These are phyloP conservation scores for Flaveria sonorensis DNA, from an alignment of 129 eudicot species.

Conservation along the genomic window DNA sequence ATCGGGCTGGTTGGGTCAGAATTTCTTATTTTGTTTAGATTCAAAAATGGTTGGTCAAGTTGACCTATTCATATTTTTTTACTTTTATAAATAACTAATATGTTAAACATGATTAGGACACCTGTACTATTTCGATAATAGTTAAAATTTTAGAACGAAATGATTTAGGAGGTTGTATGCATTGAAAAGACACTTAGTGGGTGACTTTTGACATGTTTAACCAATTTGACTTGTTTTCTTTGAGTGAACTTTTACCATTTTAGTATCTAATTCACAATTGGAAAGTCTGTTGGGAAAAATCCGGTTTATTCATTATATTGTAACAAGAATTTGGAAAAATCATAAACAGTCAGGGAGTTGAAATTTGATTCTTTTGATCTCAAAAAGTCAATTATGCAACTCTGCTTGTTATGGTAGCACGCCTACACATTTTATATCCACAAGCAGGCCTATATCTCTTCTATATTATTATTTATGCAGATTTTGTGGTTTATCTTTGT, in stretches of 20 bases:
- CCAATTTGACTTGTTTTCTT: neutral
- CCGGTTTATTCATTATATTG: neutral
- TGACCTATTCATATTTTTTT: neutral
- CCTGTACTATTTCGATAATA: neutral
- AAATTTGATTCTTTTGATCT: neutral
- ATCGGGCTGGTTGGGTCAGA: slow-evolving; percentile 1
- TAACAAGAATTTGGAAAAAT: neutral
- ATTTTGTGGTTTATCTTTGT: slow-evolving; percentile 27
- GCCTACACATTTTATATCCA: neutral
- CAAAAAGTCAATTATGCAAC: neutral
- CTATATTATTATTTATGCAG: slow-evolving; percentile 15
- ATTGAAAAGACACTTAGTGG: neutral
- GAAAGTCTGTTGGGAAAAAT: neutral
- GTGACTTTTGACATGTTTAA: neutral
- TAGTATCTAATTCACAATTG: neutral
- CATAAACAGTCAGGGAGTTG: neutral
- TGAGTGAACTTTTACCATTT: neutral
- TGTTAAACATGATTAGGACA: neutral
- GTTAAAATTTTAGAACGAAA: neutral
- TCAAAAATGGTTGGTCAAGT: neutral
- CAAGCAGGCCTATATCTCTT: neutral
- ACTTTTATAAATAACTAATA: too few relatives aligned
- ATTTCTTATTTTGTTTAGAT: neutral
- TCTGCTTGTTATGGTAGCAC: neutral
- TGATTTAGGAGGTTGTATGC: neutral